Evolutionary conservation across 305 asterid genomes (phyloP).

Genomic region (Solanum chacoense): DNA sequence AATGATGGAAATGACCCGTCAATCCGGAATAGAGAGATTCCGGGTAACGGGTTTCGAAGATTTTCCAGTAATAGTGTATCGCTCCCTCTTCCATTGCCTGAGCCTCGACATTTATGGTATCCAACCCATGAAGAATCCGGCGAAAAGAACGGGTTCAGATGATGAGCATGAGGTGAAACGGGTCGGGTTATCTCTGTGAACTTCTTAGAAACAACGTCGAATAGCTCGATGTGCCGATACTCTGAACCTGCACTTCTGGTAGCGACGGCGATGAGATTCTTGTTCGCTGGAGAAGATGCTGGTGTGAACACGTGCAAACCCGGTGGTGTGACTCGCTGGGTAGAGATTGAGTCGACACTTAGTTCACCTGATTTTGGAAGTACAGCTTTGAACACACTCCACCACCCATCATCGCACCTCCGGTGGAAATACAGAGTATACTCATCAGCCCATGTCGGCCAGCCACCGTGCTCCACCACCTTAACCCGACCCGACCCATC

Average conservation of each 20-base stretch:
- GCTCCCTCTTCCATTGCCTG: conserved; percentile 18
- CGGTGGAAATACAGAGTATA: conserved; percentile 72
- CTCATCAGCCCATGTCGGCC: conserved; percentile 89
- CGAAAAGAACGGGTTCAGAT: conserved; percentile 64
- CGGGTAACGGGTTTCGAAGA: conserved; percentile 36
- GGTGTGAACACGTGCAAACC: conserved; percentile 93
- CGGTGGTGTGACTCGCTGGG: conserved; percentile 64
- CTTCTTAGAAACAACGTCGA: conserved; percentile 24
- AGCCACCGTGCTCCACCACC: conserved; percentile 73
- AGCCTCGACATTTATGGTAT: conserved; percentile 65
- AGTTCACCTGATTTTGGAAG: conserved; percentile 15
- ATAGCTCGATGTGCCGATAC: conserved; percentile 65
- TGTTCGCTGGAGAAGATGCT: conserved; percentile 38
- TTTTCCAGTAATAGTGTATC: conserved; percentile 46
- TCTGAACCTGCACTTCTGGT: conserved; percentile 57
- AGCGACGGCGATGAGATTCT: conserved; percentile 63
- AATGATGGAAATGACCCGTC: conserved; percentile 87
- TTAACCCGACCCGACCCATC: conserved; percentile 75
- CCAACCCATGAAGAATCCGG: conserved; percentile 53
- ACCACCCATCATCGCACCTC: conserved; percentile 73
- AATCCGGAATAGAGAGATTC: conserved; percentile 46
- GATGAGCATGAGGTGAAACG: conserved; percentile 49
- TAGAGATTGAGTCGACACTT: conserved; percentile 30
- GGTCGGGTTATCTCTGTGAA: conserved; percentile 42
- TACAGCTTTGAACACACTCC: conserved; percentile 66